Conservation (phyloP, 306 rosid genomes). For the Sophora flavescens region DNA sequence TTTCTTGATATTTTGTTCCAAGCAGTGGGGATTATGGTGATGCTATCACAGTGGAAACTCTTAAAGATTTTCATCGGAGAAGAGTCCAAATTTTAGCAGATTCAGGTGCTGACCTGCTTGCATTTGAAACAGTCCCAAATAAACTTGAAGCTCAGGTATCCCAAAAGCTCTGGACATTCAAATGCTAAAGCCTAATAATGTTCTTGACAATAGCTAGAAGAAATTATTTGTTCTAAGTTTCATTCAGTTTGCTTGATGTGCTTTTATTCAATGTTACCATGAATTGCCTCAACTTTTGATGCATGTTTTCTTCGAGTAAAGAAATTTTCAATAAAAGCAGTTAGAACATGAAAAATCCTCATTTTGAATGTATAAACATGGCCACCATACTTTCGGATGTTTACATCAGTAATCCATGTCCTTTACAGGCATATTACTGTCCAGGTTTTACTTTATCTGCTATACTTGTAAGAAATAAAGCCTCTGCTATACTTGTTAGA, state of each 20-base stretch:
- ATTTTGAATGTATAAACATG: neutral
- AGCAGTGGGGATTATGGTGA: constrained; percentile 64
- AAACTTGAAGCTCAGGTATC: constrained; percentile 70
- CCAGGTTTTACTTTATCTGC: neutral
- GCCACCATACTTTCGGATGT: neutral
- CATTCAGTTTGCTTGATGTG: constrained; percentile 1
- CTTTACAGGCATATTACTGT: neutral
- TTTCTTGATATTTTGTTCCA: constrained; percentile 37
- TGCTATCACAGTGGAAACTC: constrained; percentile 48
- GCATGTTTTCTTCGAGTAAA: constrained; percentile 24
- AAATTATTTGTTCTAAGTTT: neutral
- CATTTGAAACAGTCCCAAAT: constrained; percentile 69
- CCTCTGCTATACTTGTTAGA: neutral
- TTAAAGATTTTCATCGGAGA: constrained; percentile 65
- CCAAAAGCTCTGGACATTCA: constrained; percentile 30
- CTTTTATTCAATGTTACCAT: neutral
- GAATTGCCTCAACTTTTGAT: constrained; percentile 2
- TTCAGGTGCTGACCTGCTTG: constrained; percentile 65
- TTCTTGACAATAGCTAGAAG: constrained; percentile 1
- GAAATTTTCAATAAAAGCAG: constrained; percentile 3
- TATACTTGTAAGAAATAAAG: neutral
- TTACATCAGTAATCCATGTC: neutral
- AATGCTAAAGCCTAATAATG: constrained; percentile 25
- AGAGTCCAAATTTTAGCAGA: constrained; percentile 69
- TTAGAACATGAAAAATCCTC: constrained; percentile 19